phyloP scores from a whole-genome alignment of 164 flowering plant species.

The Magnolia changhungtana region DNA sequence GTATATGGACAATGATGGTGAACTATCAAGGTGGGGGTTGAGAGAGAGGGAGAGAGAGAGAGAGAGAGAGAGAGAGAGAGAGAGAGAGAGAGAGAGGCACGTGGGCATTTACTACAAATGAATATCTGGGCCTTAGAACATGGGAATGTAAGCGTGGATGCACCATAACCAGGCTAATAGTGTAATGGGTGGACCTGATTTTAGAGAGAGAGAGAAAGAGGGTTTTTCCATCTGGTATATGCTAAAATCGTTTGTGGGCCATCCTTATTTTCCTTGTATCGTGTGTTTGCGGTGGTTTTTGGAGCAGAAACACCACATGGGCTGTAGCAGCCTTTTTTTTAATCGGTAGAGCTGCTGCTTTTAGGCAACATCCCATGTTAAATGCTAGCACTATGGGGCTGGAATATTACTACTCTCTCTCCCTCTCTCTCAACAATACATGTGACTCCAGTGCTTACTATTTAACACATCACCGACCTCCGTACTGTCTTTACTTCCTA shows the following conservation, averaged over 20 bases:
- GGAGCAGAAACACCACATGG: not conserved
- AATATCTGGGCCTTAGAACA: not conserved
- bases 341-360: slow-evolving; percentile 1
- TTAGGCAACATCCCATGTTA: not conserved
- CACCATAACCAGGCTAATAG: not conserved
- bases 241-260: not conserved
- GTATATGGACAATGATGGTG: not conserved
- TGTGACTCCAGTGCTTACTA: not conserved
- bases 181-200: not conserved
- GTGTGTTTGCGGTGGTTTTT: not conserved
- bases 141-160: not conserved
- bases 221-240: not conserved
- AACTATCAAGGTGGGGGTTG: not conserved
- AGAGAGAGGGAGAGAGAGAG: too few relatives aligned
- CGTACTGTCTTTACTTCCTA: too few relatives aligned
- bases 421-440: not conserved
- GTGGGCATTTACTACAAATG: not conserved
- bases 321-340: not conserved
- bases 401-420: not conserved
- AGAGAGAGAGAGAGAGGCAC: not conserved
- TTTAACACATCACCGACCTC: too few relatives aligned
- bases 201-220: not conserved
- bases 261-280: not conserved
- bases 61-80: too few relatives aligned
- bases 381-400: not conserved